Percentiles rank a stretch among this genome's conserved stretches.
These are phyloP conservation scores for Dipteronia sinensis DNA, from an alignment of 345 rosid species.

Conservation along the genomic window DNA sequence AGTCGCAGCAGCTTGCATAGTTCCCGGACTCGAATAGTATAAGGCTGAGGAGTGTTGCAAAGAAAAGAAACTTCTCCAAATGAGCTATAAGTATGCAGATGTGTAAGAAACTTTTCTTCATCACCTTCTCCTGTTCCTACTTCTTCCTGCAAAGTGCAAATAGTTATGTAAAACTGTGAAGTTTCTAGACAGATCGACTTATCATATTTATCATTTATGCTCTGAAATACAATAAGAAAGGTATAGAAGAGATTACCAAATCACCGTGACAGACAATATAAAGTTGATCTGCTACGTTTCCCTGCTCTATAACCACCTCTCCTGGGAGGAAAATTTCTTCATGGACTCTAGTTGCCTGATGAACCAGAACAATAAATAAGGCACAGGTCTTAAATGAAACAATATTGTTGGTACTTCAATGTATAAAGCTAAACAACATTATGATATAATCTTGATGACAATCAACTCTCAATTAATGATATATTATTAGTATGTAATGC, in stretches of 20 bases:
- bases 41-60: constrained; percentile 69
- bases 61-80: constrained; percentile 77
- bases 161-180: constrained; percentile 1
- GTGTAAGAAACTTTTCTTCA: constrained; percentile 30
- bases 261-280: constrained; percentile 75
- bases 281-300: constrained; percentile 67
- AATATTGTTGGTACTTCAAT: not conserved
- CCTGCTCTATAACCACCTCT: constrained; percentile 77
- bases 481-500: too few species aligned
- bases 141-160: constrained; percentile 61
- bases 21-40: constrained; percentile 55
- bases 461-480: too few species aligned
- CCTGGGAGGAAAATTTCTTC: constrained; percentile 87
- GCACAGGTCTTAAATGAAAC: not conserved
- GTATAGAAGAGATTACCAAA: constrained; percentile 47
- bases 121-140: constrained; percentile 45
- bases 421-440: not conserved
- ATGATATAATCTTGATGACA: not conserved
- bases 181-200: not conserved
- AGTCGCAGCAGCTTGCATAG: constrained; percentile 65
- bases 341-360: constrained; percentile 66
- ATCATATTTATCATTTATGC: not conserved
- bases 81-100: constrained; percentile 40
- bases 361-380: constrained; percentile 8
- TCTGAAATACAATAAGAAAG: not conserved